Evolutionary conservation across 2,329 filamentous ascomycete genomes (phyloP), one percentile per base, ranked within the genome.

Genomic region (Cercospora sesami): DNA sequence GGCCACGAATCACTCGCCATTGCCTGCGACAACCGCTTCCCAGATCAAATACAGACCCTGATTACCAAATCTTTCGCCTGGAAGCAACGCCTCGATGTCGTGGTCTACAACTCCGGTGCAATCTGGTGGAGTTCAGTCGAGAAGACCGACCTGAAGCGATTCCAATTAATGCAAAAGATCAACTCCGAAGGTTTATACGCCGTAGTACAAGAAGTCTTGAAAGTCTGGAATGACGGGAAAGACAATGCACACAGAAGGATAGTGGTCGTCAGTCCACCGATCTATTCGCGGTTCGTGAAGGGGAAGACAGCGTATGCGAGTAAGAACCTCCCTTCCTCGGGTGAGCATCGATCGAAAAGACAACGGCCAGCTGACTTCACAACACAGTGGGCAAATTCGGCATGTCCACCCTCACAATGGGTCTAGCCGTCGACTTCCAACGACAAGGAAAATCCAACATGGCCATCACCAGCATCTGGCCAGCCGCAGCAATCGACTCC

Each of bases 401-500:
- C 55, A 96, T 96, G 92, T 91, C 87, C 74, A 90, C 94, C 3
- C 77, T 96, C 55, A 92, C 90, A 0, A 92, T 92, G 77, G 93
- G 92, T 0, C 81, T 96, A 14, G 91, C 90, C 0, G 92, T 95
- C 90, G 93, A 96, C 74, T 92, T 91, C 76, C 81, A 86, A 71
- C 82, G 92, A 33, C 85, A 93, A 72, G 88, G 86, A 0, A 84
- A 86, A 72, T 80, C 75, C 0, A 82, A 87, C 5, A 93, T 94
- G 91, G 90, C 91, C 10, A 89, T 95, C 65, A 92, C 90, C 0
- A 91, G 90, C 72, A 86, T 96, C 5, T 96, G 93, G 93, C 92
- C 92, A 10, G 92, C 92, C 4, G 86, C 84, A 31, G 90, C 91
- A 80, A 91, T 95, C 70, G 87, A 94, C 75, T 93, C 90, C 5